These are phyloP conservation scores for Alternaria brassicae DNA, from an alignment of 2,329 filamentous ascomycete species.

Conservation along the genomic window DNA sequence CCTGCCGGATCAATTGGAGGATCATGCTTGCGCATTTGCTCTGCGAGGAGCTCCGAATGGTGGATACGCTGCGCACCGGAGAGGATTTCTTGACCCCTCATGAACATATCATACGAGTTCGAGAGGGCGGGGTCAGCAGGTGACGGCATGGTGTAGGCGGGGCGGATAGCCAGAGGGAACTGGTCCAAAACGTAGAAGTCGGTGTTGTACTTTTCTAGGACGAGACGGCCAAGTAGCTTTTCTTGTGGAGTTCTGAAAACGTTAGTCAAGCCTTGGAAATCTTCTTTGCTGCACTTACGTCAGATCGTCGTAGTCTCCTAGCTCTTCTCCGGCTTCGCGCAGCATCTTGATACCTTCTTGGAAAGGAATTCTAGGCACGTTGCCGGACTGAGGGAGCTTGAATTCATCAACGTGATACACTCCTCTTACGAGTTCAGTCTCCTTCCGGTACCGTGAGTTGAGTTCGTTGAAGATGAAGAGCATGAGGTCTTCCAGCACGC, in stretches of 20 bases:
- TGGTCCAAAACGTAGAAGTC: constrained; percentile 98
- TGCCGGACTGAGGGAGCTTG: constrained; percentile 75
- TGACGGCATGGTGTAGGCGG: constrained; percentile 88
- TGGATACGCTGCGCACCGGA: constrained; percentile 72
- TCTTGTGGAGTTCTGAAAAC: constrained; percentile 72
- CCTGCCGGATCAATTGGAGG: constrained; percentile 63
- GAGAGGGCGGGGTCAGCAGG: constrained; percentile 56
- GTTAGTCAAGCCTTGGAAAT: background rate
- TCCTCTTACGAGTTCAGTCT: constrained; percentile 73
- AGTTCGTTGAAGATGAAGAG: constrained; percentile 82
- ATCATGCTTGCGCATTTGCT: constrained; percentile 65
- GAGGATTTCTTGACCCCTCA: constrained; percentile 74
- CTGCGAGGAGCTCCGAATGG: constrained; percentile 64
- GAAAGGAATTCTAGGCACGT: constrained; percentile 79
- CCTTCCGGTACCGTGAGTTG: constrained; percentile 68
- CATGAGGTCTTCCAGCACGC: constrained; percentile 76
- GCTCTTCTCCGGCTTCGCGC: constrained; percentile 77
- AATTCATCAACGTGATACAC: constrained; percentile 81
- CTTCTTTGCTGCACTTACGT: constrained; percentile 43
- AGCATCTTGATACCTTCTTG: constrained; percentile 79
- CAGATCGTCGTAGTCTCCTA: constrained; percentile 80
- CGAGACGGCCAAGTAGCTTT: constrained; percentile 84
- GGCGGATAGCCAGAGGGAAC: constrained; percentile 86
- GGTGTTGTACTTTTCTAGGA: constrained; percentile 87
- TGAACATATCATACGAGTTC: constrained; percentile 74